Evolutionary conservation across 352 stramenopile genomes (phyloP).

Genomic region (Phytopythium mirpurense): DNA sequence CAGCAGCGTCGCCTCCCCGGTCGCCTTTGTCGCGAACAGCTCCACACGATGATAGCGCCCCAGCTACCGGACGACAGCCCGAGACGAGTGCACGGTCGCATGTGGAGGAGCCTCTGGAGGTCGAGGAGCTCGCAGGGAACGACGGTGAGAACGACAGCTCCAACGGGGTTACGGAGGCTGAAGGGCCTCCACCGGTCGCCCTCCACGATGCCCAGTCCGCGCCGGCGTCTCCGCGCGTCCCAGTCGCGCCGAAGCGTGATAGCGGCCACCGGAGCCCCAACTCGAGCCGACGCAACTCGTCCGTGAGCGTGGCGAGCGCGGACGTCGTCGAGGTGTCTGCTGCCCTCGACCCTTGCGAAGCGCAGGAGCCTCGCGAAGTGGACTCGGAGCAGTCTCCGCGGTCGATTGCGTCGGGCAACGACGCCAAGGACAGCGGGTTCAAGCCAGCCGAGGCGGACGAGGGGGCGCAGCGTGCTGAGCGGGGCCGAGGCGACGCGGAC

Average conservation of each 20-base stretch:
- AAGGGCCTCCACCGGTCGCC: neutral
- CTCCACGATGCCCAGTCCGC: neutral
- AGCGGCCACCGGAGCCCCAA: neutral
- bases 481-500: neutral
- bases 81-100: neutral
- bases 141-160: neutral
- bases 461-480: neutral
- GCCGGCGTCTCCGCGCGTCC: neutral
- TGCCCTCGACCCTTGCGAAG: neutral
- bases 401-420: neutral
- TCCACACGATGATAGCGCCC: neutral
- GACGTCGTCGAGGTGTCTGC: neutral
- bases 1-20: slow-evolving; percentile 1
- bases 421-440: neutral
- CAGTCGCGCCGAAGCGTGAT: neutral
- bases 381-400: neutral
- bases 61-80: neutral
- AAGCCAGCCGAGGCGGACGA: neutral
- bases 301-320: neutral
- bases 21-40: neutral
- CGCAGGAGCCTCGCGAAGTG: neutral
- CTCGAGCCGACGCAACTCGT: slow-evolving; percentile 1
- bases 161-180: neutral
- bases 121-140: neutral
- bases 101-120: neutral